Conservation (phyloP, 1,139 yeast species). For the Pichia sp. region DNA sequence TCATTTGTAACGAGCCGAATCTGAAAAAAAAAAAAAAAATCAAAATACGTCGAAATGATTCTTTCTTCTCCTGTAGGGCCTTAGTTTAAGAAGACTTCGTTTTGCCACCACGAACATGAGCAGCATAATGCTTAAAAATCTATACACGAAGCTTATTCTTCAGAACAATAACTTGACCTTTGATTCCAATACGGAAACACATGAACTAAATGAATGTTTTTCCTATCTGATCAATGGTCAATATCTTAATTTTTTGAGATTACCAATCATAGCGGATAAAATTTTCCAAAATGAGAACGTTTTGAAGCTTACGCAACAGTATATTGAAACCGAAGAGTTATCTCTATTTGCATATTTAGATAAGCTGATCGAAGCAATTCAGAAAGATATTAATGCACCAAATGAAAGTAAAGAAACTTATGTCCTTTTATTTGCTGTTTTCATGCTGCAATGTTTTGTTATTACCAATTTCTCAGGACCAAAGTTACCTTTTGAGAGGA, state of each 20-base stretch:
- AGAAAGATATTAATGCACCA: conserved; percentile 1
- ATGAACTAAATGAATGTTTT: not conserved
- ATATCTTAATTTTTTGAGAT: conserved; percentile 14
- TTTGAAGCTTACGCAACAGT: conserved; percentile 3
- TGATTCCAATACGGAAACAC: not conserved
- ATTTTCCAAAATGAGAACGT: conserved; percentile 12
- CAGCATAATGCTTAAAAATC: not conserved
- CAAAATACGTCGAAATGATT: too few relatives aligned
- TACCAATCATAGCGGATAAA: conserved; percentile 3
- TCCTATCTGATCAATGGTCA: conserved; percentile 20
- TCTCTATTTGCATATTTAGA: conserved; percentile 7
- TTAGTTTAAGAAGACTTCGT: too few relatives aligned
- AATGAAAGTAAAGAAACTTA: conserved; percentile 6
- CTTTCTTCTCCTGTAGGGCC: too few relatives aligned
- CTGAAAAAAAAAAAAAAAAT: too few relatives aligned
- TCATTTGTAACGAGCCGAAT: too few relatives aligned
- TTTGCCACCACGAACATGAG: too few relatives aligned
- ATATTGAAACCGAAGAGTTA: not conserved
- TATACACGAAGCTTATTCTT: conserved; percentile 1
- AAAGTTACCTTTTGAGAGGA: conserved; percentile 30
- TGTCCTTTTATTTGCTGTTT: conserved; percentile 35
- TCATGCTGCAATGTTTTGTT: conserved; percentile 58
- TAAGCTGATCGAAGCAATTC: conserved; percentile 2
- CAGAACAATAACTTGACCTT: conserved; percentile 2
- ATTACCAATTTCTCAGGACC: conserved; percentile 89